Evolutionary conservation across 1,284 basidiomycete species (phyloP).

Genomic region (Schizophyllum commune): DNA sequence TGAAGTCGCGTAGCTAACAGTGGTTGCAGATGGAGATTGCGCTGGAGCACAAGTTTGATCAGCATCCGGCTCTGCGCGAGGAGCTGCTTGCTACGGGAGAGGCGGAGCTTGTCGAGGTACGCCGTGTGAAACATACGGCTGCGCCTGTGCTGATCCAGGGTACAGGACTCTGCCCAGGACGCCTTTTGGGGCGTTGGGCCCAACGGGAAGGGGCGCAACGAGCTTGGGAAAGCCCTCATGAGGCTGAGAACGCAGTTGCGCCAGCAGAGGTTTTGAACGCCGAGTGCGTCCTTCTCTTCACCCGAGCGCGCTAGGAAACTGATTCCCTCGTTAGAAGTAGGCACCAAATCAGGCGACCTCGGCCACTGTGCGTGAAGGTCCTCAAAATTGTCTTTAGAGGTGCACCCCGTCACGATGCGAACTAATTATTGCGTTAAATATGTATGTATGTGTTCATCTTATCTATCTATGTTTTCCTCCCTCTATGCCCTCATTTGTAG

Average conservation of each 20-base stretch:
- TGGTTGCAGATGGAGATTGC: conserved; percentile 50
- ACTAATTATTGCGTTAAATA: too few species aligned
- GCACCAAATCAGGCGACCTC: too few species aligned
- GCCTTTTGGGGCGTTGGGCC: conserved; percentile 63
- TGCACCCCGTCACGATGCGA: too few species aligned
- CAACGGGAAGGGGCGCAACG: conserved; percentile 54
- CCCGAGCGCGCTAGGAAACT: too few species aligned
- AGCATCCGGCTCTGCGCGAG: conserved; percentile 46
- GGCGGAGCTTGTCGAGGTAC: conserved; percentile 54
- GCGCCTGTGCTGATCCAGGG: conserved; percentile 2
- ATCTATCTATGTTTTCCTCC: too few species aligned
- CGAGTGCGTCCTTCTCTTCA: neutral
- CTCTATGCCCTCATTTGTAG: too few species aligned
- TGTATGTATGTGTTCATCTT: too few species aligned
- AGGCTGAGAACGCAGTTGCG: conserved; percentile 46
- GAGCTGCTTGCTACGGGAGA: conserved; percentile 52
- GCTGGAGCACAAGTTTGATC: conserved; percentile 55
- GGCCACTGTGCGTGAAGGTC: too few species aligned
- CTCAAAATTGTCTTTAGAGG: too few species aligned
- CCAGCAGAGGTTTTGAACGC: conserved; percentile 10
- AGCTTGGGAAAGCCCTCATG: conserved; percentile 63
- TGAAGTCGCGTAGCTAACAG: neutral
- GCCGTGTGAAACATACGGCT: conserved; percentile 7
- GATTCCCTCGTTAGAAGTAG: too few species aligned
- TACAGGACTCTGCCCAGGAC: conserved; percentile 57